These are phyloP conservation scores for Urochloa ruziziensis DNA, from an alignment of 176 grass and related monocot species.

Conservation along the genomic window DNA sequence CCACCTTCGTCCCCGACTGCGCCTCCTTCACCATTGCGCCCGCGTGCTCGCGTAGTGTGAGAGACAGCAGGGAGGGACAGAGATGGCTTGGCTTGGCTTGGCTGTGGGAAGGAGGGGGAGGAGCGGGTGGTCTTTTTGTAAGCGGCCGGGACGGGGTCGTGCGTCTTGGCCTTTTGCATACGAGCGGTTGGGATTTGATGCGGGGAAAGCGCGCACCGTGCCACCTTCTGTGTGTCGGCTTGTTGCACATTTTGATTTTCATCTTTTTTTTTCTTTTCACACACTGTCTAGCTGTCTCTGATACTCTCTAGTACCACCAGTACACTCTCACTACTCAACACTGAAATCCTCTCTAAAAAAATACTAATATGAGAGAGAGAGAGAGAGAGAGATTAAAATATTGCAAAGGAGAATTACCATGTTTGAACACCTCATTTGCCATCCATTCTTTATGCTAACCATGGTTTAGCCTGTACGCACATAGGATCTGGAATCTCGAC, in stretches of 20 bases:
- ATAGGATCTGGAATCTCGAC: neutral
- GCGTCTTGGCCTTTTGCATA: neutral
- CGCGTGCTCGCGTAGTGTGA: neutral
- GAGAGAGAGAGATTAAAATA: neutral
- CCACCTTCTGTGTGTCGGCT: neutral
- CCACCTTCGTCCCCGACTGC: too few species aligned
- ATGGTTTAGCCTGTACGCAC: neutral
- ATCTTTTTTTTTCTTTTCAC: neutral
- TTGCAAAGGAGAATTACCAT: neutral
- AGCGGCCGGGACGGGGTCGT: neutral
- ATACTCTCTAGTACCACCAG: neutral
- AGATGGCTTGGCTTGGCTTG: neutral
- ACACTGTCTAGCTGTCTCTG: neutral
- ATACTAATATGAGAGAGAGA: too few species aligned
- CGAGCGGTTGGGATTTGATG: slow-evolving; percentile 37
- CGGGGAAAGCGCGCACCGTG: neutral
- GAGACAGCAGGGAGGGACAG: neutral
- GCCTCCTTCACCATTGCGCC: slow-evolving; percentile 43
- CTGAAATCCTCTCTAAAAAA: too few species aligned
- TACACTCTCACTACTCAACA: neutral
- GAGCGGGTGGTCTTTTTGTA: slow-evolving; percentile 36
- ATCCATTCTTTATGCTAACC: slow-evolving; percentile 14
- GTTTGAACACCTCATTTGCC: neutral
- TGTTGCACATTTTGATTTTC: too few species aligned
- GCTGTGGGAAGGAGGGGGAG: slow-evolving; percentile 33